Conservation (phyloP, 768 basidiomycete genomes). For the Grammothele lineata region DNA sequence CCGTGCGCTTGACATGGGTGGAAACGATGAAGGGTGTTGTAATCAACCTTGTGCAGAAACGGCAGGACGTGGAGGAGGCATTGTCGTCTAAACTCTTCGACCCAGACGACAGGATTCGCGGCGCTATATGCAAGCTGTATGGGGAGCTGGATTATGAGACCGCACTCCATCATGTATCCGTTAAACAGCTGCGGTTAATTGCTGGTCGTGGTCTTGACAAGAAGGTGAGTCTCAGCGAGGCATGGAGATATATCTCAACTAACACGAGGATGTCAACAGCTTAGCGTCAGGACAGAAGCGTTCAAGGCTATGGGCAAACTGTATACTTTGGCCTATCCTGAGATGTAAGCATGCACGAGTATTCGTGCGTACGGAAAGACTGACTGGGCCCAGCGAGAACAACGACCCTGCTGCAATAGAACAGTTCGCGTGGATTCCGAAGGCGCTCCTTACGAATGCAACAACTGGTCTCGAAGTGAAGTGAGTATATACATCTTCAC, state of each 20-base stretch:
- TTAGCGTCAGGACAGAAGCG: slow-evolving; percentile 68
- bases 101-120: slow-evolving; percentile 88
- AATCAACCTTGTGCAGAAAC: slow-evolving; percentile 59
- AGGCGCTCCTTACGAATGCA: slow-evolving; percentile 56
- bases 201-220: slow-evolving; percentile 78
- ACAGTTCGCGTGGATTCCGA: slow-evolving; percentile 94
- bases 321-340: slow-evolving; percentile 78
- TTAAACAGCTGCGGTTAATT: slow-evolving; percentile 54
- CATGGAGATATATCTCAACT: background rate
- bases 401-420: slow-evolving; percentile 64
- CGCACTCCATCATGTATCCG: slow-evolving; percentile 74
- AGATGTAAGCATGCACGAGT: slow-evolving; percentile 77
- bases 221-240: slow-evolving; percentile 49
- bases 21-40: slow-evolving; percentile 64
- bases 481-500: slow-evolving; percentile 30
- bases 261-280: slow-evolving; percentile 30
- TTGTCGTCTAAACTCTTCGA: slow-evolving; percentile 69
- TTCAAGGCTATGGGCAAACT: slow-evolving; percentile 71
- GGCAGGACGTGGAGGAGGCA: slow-evolving; percentile 64
- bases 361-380: no score
- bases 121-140: slow-evolving; percentile 78
- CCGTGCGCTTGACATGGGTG: slow-evolving; percentile 75
- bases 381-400: slow-evolving; percentile 56
- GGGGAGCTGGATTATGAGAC: slow-evolving; percentile 88
- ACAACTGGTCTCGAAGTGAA: slow-evolving; percentile 53